Conservation (phyloP, 176 grass and related monocot species). For the Poa pratensis region DNA sequence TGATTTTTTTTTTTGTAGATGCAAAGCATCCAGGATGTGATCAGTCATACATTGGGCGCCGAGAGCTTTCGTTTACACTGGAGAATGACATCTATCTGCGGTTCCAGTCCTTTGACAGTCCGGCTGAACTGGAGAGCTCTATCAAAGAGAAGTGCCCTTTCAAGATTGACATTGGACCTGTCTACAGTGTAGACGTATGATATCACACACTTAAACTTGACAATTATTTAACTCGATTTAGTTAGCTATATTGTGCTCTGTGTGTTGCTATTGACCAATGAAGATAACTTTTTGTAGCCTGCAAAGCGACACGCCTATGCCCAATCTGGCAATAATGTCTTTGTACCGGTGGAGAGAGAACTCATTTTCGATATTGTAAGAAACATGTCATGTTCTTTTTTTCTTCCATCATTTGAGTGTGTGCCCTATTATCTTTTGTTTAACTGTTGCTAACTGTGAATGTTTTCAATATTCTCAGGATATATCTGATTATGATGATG, state of each 20-base stretch:
- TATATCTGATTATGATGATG: slow-evolving; percentile 99
- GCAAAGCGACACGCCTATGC: slow-evolving; percentile 91
- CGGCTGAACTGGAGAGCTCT: slow-evolving; percentile 69
- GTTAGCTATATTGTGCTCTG: slow-evolving; percentile 1
- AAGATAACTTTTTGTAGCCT: slow-evolving; percentile 55
- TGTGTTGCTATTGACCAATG: slow-evolving; percentile 20
- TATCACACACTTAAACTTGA: slow-evolving; percentile 16
- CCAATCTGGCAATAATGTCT: slow-evolving; percentile 80
- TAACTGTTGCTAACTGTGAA: neutral
- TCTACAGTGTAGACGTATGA: slow-evolving; percentile 88
- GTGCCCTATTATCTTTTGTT: neutral
- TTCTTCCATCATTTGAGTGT: neutral
- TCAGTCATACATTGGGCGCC: slow-evolving; percentile 71
- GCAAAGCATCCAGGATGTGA: slow-evolving; percentile 92
- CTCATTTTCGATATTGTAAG: slow-evolving; percentile 97
- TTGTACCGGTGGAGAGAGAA: slow-evolving; percentile 84
- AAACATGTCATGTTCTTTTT: neutral
- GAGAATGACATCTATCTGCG: slow-evolving; percentile 91
- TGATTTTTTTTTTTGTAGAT: slow-evolving; percentile 51
- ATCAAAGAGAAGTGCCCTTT: slow-evolving; percentile 88
- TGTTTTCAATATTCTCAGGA: slow-evolving; percentile 57
- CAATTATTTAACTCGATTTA: neutral
- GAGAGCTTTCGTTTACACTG: slow-evolving; percentile 93
- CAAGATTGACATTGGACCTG: slow-evolving; percentile 94
- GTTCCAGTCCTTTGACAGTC: slow-evolving; percentile 85